Percentiles rank a stretch among this genome's conserved stretches.
Conservation (phyloP, 2,329 filamentous ascomycete species). For the Scopulariopsis brevicaulis region DNA sequence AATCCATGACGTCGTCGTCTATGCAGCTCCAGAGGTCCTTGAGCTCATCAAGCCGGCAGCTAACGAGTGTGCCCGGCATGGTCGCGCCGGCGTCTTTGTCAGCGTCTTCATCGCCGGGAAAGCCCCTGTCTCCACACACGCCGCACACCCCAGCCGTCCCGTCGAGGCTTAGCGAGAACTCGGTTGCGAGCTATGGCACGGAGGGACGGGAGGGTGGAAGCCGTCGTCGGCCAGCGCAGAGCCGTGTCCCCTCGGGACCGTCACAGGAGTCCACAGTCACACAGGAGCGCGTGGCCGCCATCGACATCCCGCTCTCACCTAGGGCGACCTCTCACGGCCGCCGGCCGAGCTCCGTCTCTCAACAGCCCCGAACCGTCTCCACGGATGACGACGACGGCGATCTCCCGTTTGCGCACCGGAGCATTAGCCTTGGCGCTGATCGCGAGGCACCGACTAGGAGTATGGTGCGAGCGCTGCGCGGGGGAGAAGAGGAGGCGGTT, state of each 20-base stretch:
- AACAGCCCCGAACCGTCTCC: slow-evolving; percentile 44
- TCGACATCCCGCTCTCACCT: slow-evolving; percentile 64
- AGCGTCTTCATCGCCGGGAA: slow-evolving; percentile 78
- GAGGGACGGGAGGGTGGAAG: background rate
- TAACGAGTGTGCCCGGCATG: slow-evolving; percentile 53
- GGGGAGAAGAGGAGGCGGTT: slow-evolving; percentile 10
- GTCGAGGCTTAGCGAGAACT: slow-evolving; percentile 79
- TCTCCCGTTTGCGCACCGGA: slow-evolving; percentile 50
- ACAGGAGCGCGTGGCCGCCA: slow-evolving; percentile 39
- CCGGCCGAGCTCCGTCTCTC: slow-evolving; percentile 59
- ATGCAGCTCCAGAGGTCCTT: slow-evolving; percentile 75
- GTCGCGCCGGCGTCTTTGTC: slow-evolving; percentile 66
- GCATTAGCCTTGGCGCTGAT: slow-evolving; percentile 55
- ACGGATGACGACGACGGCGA: slow-evolving; percentile 53
- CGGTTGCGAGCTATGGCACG: background rate
- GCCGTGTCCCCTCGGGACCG: background rate
- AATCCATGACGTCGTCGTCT: slow-evolving; percentile 90
- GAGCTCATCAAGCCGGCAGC: slow-evolving; percentile 53
- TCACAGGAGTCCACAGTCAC: slow-evolving; percentile 3
- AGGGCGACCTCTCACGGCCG: slow-evolving; percentile 43
- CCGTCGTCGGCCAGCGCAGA: background rate
- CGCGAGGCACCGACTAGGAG: slow-evolving; percentile 51
- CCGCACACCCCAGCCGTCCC: slow-evolving; percentile 90
- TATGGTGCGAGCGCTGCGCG: slow-evolving; percentile 25
- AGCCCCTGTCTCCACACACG: slow-evolving; percentile 80